A percentile compares a stretch with the other conserved stretches of the same genome.
These are phyloP conservation scores for Urtica urens DNA, from an alignment of 306 rosid genomes.

Conservation along the genomic window DNA sequence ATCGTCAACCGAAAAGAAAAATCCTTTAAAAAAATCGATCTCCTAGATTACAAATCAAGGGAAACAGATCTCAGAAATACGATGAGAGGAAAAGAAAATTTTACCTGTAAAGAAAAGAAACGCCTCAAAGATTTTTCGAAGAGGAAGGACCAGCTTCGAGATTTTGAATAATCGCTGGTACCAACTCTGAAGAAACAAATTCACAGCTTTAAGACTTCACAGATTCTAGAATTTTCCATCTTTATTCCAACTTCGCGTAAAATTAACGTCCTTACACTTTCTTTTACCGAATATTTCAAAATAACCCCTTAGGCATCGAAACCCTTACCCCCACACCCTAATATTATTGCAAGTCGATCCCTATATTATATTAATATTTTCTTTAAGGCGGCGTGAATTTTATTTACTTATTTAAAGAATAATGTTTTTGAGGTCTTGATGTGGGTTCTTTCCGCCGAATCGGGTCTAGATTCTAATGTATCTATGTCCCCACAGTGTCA, in stretches of 20 bases:
- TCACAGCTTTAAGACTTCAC: background rate
- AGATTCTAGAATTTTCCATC: slow-evolving; percentile 36
- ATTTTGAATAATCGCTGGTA: background rate
- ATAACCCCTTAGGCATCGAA: background rate
- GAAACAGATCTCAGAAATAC: background rate
- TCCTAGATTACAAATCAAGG: background rate
- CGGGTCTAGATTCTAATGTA: background rate
- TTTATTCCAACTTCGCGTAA: slow-evolving; percentile 25
- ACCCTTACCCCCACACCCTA: too few relatives aligned
- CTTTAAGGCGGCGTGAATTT: too few relatives aligned
- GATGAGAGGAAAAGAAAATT: background rate
- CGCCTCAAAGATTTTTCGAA: background rate
- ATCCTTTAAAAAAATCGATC: background rate
- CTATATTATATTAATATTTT: too few relatives aligned
- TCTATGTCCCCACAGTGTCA: background rate
- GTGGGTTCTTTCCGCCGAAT: too few relatives aligned
- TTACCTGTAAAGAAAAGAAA: background rate
- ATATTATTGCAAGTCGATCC: too few relatives aligned
- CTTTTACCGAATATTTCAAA: background rate
- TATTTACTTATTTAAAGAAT: too few relatives aligned
- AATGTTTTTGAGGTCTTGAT: too few relatives aligned
- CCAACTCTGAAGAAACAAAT: background rate
- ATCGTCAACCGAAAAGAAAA: slow-evolving; percentile 18
- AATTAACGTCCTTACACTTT: slow-evolving; percentile 18
- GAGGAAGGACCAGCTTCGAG: background rate